Evolutionary conservation across 805 yeast species (phyloP).

Genomic region (Suhomyces sp.): DNA sequence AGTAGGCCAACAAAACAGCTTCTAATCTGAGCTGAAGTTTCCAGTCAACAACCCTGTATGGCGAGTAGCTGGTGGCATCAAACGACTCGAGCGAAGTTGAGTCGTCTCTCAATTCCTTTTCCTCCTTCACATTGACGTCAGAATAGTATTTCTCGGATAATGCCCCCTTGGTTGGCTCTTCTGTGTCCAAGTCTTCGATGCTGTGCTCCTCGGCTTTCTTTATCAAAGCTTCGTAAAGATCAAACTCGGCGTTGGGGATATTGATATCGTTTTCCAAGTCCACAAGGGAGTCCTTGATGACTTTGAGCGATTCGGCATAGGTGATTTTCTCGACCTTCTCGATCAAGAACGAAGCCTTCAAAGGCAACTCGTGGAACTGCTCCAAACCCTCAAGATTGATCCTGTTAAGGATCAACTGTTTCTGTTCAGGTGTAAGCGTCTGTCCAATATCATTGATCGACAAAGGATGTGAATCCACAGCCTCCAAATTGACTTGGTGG

Average conservation of each 20-base stretch:
- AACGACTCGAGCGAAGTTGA: background rate
- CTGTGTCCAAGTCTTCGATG: background rate
- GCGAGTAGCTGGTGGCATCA: background rate
- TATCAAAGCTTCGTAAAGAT: slow-evolving; percentile 19
- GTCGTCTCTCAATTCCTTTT: background rate
- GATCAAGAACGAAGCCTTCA: slow-evolving; percentile 25
- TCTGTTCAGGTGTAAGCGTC: slow-evolving; percentile 25
- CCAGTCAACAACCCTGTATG: slow-evolving; percentile 25
- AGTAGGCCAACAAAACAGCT: slow-evolving; percentile 36
- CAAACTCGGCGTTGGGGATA: slow-evolving; percentile 25
- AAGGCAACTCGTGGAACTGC: slow-evolving; percentile 30
- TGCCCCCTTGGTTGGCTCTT: background rate
- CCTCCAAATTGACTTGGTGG: background rate
- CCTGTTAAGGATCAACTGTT: slow-evolving; percentile 25
- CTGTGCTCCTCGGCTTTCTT: background rate
- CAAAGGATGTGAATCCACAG: background rate
- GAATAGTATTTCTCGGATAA: background rate
- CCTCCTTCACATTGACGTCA: background rate
- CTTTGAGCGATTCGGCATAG: slow-evolving; percentile 20
- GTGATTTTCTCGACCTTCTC: slow-evolving; percentile 22
- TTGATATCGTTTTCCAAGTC: slow-evolving; percentile 32
- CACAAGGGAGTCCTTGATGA: slow-evolving; percentile 26
- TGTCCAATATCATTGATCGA: slow-evolving; percentile 17
- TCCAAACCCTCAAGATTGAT: slow-evolving; percentile 23
- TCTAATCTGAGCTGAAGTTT: slow-evolving; percentile 32